Evolutionary conservation across 1,139 yeast species (phyloP), one percentile per base, ranked within the genome.

Genomic region (Saccharomyces hybrid): DNA sequence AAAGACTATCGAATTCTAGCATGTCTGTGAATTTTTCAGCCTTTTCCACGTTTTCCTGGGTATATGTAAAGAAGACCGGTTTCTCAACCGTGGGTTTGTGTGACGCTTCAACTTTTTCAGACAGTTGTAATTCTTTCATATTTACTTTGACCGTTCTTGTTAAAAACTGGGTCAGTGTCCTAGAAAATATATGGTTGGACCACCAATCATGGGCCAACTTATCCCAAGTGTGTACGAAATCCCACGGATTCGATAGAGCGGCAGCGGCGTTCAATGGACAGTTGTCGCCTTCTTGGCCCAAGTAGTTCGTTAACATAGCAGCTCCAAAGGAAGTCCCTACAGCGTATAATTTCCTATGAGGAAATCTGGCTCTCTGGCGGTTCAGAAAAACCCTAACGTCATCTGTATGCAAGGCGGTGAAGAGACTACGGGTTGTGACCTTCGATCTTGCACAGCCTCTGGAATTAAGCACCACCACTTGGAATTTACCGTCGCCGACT

Each of bases 261-360:
- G 81, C 77, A 4, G 93, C 88, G 6, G 88, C 86, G 47, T 78
- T 76, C 51, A 89, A 70, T 41, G 75, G 72, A 13, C 78, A 68
- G 28, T 74, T 70, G 1, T 72, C 78, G 16, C 81, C 84, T 63
- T 85, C 85, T 64, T 82, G 84, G 38, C 95, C 96, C 47, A 90
- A 69, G 67, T 85, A 89, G 68, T 89, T 89, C 38, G 87, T 79
- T 56, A 88, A 71, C 51, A 88, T 77, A 1, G 86, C 80, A 0
- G 88, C 91, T 8, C 97, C 97, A 61, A 90, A 82, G 9, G 95
- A 86, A 65, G 84, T 85, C 0, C 96, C 96, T n/a, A 81, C 84
- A 2, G 83, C 78, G 68, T 81, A 88, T 47, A 90, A 74, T 31
- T 85, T 85, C 59, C 96, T 78, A 9, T 38, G n/a, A 38, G 96